These are phyloP conservation scores for Trypanosoma grayi DNA, from an alignment of 208 protist genomes.

Conservation along the genomic window DNA sequence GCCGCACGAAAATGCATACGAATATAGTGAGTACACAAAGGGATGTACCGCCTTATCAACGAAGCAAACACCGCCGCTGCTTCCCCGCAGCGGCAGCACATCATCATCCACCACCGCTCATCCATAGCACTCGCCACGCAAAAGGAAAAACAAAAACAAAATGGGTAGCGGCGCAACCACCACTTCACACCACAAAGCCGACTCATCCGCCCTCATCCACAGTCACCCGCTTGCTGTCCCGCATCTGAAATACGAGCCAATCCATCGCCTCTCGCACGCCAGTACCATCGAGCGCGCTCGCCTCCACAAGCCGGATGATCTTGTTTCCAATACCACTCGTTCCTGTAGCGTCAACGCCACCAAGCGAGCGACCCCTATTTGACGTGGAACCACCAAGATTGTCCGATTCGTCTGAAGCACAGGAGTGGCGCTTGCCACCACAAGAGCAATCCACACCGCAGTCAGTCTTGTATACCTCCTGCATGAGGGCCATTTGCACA, in stretches of 20 bases:
- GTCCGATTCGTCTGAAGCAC: background rate
- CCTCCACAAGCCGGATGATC: conserved; percentile 38
- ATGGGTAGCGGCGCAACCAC: too few relatives aligned
- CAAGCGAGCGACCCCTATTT: background rate
- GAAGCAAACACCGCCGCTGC: too few relatives aligned
- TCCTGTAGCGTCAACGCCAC: background rate
- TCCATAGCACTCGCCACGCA: too few relatives aligned
- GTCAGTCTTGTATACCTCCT: conserved; percentile 32
- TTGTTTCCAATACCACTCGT: conserved; percentile 64
- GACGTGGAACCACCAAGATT: background rate
- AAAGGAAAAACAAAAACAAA: too few relatives aligned
- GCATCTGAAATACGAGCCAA: conserved; percentile 72
- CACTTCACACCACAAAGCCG: background rate
- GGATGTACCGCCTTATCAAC: too few relatives aligned
- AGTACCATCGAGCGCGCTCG: conserved; percentile 50
- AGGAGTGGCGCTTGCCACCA: background rate
- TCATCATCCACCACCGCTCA: too few relatives aligned
- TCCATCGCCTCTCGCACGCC: conserved; percentile 65
- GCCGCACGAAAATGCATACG: background rate
- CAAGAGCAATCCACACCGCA: background rate
- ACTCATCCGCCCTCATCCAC: background rate
- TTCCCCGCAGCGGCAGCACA: too few relatives aligned
- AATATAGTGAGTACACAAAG: too few relatives aligned
- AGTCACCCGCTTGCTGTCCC: conserved; percentile 14
- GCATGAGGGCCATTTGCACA: conserved; percentile 44